Base-by-base conservation (phyloP, 2,329 filamentous ascomycete genomes). In the Fusarium cicatricum region DNA sequence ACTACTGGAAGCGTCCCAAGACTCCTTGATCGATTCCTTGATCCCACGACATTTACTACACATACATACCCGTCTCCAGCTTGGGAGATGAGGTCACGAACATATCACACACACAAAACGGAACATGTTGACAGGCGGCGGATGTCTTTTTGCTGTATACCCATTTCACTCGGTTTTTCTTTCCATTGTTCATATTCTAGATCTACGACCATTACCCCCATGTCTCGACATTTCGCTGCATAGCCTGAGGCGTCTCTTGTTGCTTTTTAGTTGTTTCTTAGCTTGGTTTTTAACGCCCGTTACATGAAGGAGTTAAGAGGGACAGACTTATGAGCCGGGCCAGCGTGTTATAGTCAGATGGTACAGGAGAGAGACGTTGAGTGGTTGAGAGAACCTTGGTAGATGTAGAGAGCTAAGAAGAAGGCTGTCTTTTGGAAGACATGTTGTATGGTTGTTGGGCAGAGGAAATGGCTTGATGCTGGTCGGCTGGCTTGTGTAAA, bases 1-100 rank as follows among this genome's bases (percentile, higher is more conserved):
- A 89, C 68, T 89, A 86, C 72, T 88, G 86, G 86, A 88, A 88
- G 77, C 79, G 81, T 45, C 85, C 85, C 11, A 79, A 78, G 64
- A 88, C 84, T 12, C 85, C 85, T 42, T 87, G 66, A 76, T 52
- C 36, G 64, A 88, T 84, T 12, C 85, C 85, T 42, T 87, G 66
- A 76, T 52, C 36, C 33, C 39, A 16, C 40, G 14, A 3, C 43
- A 37, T n/a, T 34, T 15, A 60, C 33, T 9, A 43, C 19, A 45
- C 41, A 48, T 54, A 62, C 50, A 66, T 53, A 56, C 44, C 23
- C 37, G 31, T 52, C 36, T 55, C 47, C 29, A 34, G 12, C 28
- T 33, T 26, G 32, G 46, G 44, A 54, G 28, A 55, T 57, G 54
- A 58, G 37, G 39, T 47, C 15, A 55, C 15, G 29, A 28, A 47